These are phyloP conservation scores for Trichoderma endophyticum DNA, from an alignment of 2,329 filamentous ascomycete genomes.

Conservation along the genomic window DNA sequence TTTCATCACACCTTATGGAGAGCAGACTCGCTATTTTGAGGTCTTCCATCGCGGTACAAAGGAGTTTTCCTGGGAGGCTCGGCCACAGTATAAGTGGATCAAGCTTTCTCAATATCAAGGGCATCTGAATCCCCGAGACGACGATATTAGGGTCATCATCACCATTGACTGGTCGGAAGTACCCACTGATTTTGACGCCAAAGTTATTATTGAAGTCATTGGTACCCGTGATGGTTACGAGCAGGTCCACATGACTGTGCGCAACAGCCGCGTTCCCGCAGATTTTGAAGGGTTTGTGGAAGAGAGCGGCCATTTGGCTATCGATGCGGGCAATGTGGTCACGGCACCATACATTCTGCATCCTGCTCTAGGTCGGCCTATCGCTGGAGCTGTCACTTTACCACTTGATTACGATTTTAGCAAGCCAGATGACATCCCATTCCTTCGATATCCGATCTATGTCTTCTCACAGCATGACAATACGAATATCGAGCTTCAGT, in stretches of 20 bases:
- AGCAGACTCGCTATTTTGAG: slow-evolving; percentile 33
- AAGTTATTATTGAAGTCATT: slow-evolving; percentile 35
- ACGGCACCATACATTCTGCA: slow-evolving; percentile 28
- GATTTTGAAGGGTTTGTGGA: slow-evolving; percentile 37
- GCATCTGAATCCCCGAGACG: slow-evolving; percentile 30
- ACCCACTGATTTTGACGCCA: slow-evolving; percentile 40
- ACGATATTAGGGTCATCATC: slow-evolving; percentile 32
- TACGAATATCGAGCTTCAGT: slow-evolving; percentile 33
- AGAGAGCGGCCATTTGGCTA: slow-evolving; percentile 33
- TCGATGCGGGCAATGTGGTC: slow-evolving; percentile 31
- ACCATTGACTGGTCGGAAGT: slow-evolving; percentile 37
- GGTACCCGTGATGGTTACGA: slow-evolving; percentile 40
- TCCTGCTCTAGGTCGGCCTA: slow-evolving; percentile 30
- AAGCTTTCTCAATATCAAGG: slow-evolving; percentile 30
- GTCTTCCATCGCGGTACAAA: slow-evolving; percentile 35
- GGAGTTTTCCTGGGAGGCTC: slow-evolving; percentile 30
- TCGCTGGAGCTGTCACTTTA: slow-evolving; percentile 24
- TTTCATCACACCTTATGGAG: slow-evolving; percentile 32
- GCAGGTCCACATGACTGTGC: slow-evolving; percentile 29
- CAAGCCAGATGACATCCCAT: slow-evolving; percentile 22
- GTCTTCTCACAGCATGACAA: slow-evolving; percentile 27
- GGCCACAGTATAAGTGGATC: slow-evolving; percentile 34
- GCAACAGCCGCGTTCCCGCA: slow-evolving; percentile 27
- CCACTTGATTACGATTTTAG: slow-evolving; percentile 21
- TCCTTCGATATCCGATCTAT: slow-evolving; percentile 32